Evolutionary conservation across 2,329 filamentous ascomycete species (phyloP).

Genomic region (Hirsutella minnesotensis): DNA sequence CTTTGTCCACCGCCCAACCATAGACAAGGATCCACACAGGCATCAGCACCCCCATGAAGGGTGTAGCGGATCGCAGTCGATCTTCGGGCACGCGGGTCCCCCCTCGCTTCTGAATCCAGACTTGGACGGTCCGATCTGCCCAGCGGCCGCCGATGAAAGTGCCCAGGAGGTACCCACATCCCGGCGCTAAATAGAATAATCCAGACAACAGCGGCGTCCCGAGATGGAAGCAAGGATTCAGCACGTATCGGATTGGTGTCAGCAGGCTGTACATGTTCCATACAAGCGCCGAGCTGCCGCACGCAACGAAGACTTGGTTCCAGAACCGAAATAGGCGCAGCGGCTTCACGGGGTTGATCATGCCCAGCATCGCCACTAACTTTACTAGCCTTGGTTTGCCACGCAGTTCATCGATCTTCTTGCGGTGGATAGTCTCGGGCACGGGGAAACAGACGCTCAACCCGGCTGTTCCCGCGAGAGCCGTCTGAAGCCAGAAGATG

Average conservation of each 20-base stretch:
- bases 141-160: conserved; percentile 62
- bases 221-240: conserved; percentile 63
- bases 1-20: conserved; percentile 37
- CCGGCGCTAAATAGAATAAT: conserved; percentile 64
- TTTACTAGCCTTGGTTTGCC: conserved; percentile 39
- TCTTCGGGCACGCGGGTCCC: conserved; percentile 57
- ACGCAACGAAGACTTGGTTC: conserved; percentile 48
- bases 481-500: conserved; percentile 69
- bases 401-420: conserved; percentile 47
- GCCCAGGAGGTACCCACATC: conserved; percentile 55
- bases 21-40: conserved; percentile 55
- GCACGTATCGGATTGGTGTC: conserved; percentile 58
- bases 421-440: conserved; percentile 61
- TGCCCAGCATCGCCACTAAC: conserved; percentile 41
- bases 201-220: conserved; percentile 54
- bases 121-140: conserved; percentile 54
- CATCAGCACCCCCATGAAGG: conserved; percentile 44
- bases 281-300: conserved; percentile 51
- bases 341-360: conserved; percentile 56
- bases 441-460: conserved; percentile 53
- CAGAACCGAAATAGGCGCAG: conserved; percentile 54
- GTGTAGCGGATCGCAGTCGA: conserved; percentile 46
- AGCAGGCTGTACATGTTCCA: conserved; percentile 59
- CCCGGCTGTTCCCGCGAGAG: conserved; percentile 47
- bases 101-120: conserved; percentile 46